phyloP scores from a whole-genome alignment of 2,329 filamentous ascomycete species.

The Bertia moriformis region DNA sequence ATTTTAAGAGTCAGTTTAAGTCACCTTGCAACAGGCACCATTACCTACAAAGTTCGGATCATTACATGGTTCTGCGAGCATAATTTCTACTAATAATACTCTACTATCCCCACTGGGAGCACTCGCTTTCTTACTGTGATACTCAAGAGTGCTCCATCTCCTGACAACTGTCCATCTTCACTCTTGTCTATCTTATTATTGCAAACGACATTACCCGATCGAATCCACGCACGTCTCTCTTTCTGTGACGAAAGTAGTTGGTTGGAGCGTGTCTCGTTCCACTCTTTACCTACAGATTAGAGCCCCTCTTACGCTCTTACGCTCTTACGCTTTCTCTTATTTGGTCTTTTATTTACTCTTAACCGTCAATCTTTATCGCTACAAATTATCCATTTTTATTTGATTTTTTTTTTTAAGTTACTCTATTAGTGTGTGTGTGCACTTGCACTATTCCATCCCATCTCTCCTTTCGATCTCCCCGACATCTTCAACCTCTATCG shows the following conservation, averaged over 20 bases:
- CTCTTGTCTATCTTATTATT: not conserved
- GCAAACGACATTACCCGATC: not conserved
- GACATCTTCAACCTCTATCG: too few species aligned
- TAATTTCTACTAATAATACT: not conserved
- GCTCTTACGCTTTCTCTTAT: not conserved
- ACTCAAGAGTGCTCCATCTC: not conserved
- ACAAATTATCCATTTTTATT: not conserved
- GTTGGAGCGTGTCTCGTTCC: not conserved
- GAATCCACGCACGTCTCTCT: not conserved
- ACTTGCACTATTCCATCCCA: too few species aligned
- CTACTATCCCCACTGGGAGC: not conserved
- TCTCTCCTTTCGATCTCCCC: too few species aligned
- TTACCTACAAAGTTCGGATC: not conserved
- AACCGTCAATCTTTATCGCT: not conserved
- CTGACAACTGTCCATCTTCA: too few species aligned
- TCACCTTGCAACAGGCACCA: not conserved
- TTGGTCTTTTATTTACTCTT: not conserved
- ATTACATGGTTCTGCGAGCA: too few species aligned
- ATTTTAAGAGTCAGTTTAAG: not conserved
- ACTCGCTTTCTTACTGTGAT: not conserved
- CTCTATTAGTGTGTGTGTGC: too few species aligned
- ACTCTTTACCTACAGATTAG: not conserved
- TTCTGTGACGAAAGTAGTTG: too few species aligned
- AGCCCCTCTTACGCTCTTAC: too few species aligned
- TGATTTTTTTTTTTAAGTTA: not conserved